These are phyloP conservation scores for Lipomyces japonicus DNA, from an alignment of 805 yeast species.

Conservation along the genomic window DNA sequence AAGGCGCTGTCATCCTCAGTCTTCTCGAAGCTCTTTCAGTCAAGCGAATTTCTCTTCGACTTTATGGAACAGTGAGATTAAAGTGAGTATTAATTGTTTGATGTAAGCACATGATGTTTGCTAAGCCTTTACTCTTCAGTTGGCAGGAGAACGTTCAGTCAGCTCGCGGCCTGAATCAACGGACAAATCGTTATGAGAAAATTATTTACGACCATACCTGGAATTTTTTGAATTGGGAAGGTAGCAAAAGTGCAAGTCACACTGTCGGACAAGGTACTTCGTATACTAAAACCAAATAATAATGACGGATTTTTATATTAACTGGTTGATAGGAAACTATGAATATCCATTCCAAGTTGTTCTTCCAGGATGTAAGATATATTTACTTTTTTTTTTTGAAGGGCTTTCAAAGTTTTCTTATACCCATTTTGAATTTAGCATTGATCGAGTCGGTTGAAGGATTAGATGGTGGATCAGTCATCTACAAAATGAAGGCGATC, in stretches of 20 bases:
- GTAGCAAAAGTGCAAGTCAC: constrained; percentile 22
- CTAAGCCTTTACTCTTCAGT: constrained; percentile 25
- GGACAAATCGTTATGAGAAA: constrained; percentile 46
- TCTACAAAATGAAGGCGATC: constrained; percentile 70
- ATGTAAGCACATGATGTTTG: constrained; percentile 50
- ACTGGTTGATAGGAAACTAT: constrained; percentile 63
- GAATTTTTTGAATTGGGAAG: constrained; percentile 60
- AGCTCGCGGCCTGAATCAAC: constrained; percentile 29
- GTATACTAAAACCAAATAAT: background rate
- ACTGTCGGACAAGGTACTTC: constrained; percentile 26
- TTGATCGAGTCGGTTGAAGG: constrained; percentile 88
- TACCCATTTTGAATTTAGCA: constrained; percentile 3
- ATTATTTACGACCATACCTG: constrained; percentile 71
- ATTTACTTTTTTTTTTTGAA: background rate
- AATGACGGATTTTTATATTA: background rate
- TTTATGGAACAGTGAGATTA: constrained; percentile 64
- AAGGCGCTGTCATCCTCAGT: constrained; percentile 75
- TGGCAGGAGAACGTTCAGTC: constrained; percentile 29
- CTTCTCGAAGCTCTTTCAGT: constrained; percentile 71
- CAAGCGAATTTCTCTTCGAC: constrained; percentile 57
- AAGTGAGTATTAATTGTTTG: constrained; percentile 42
- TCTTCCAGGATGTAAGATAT: constrained; percentile 62
- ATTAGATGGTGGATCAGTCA: constrained; percentile 68
- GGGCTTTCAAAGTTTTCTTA: background rate
- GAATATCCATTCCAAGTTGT: constrained; percentile 85